These are phyloP conservation scores for Monosporascus sp. DNA, from an alignment of 2,329 filamentous ascomycete species.

Conservation along the genomic window DNA sequence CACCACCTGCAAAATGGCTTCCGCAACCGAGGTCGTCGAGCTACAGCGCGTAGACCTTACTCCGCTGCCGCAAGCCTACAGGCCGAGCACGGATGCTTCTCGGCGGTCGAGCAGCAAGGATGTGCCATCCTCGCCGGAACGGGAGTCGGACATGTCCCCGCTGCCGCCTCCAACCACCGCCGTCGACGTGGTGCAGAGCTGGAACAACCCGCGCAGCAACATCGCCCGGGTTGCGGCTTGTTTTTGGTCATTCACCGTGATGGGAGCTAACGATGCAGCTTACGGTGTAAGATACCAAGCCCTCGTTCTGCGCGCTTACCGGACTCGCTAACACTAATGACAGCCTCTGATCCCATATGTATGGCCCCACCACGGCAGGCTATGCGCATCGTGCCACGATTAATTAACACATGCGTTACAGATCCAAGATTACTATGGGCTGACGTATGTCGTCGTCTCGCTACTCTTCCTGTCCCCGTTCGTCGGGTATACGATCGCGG, in stretches of 20 bases:
- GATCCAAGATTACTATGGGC: slow-evolving; percentile 39
- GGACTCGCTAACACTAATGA: not conserved
- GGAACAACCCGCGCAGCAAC: slow-evolving; percentile 46
- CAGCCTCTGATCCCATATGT: slow-evolving; percentile 48
- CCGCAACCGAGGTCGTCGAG: too few species aligned
- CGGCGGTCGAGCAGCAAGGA: not conserved
- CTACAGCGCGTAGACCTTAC: too few species aligned
- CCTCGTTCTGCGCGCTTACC: not conserved
- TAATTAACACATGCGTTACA: slow-evolving; percentile 13
- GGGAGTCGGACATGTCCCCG: slow-evolving; percentile 1
- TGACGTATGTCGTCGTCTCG: slow-evolving; percentile 42
- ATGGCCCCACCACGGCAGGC: slow-evolving; percentile 14
- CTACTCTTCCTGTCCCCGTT: slow-evolving; percentile 43
- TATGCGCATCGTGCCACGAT: not conserved
- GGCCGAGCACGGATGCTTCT: not conserved
- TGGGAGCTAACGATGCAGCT: slow-evolving; percentile 54
- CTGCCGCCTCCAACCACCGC: slow-evolving; percentile 15
- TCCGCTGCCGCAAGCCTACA: too few species aligned
- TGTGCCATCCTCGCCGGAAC: too few species aligned
- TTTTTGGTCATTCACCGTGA: slow-evolving; percentile 53
- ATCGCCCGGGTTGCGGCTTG: slow-evolving; percentile 43
- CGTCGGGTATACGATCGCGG: slow-evolving; percentile 38
- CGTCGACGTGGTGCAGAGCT: slow-evolving; percentile 31
- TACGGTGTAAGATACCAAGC: slow-evolving; percentile 42
- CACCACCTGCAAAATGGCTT: too few species aligned